A percentile compares a stretch with the other conserved stretches of the same genome.
Evolutionary conservation across 2,329 filamentous ascomycete genomes (phyloP).

Genomic region (Neodidymelliopsis sp.): DNA sequence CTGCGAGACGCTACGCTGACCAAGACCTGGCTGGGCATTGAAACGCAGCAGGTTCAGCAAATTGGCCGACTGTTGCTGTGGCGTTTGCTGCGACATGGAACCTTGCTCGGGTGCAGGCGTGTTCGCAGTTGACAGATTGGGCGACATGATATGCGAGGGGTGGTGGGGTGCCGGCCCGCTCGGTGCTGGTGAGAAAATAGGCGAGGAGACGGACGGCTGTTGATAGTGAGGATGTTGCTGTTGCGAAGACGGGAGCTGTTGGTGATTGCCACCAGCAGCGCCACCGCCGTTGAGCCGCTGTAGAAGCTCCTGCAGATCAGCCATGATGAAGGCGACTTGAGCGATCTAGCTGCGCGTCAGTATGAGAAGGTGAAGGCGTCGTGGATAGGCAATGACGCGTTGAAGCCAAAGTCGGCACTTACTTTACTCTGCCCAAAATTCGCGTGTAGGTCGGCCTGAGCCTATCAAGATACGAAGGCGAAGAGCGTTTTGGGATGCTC

Average conservation of each 20-base stretch:
- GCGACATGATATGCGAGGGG: conserved; percentile 66
- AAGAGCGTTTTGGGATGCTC: conserved; percentile 3
- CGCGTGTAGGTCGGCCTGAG: conserved; percentile 23
- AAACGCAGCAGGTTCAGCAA: conserved; percentile 72
- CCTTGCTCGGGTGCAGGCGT: conserved; percentile 50
- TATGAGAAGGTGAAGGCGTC: conserved; percentile 15
- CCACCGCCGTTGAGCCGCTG: conserved; percentile 51
- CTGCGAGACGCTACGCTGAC: conserved; percentile 44
- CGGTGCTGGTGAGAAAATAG: conserved; percentile 63
- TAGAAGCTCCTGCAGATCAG: conserved; percentile 55
- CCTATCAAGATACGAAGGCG: conserved; percentile 9
- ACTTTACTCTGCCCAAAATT: conserved; percentile 43
- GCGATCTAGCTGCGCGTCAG: conserved; percentile 31
- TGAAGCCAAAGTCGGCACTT: conserved; percentile 17
- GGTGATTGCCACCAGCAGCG: conserved; percentile 31
- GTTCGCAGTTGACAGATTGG: conserved; percentile 58
- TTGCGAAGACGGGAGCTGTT: conserved; percentile 29
- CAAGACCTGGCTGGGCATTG: conserved; percentile 56
- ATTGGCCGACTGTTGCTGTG: conserved; percentile 58
- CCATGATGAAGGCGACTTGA: conserved; percentile 43
- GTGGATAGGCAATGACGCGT: conserved; percentile 12
- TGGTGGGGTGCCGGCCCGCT: conserved; percentile 64
- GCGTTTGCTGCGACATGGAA: conserved; percentile 49
- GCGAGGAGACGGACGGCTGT: conserved; percentile 65
- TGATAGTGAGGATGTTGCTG: conserved; percentile 53